phyloP scores from a whole-genome alignment of 768 basidiomycete species.

The Pilatotrama ljubarskyi region DNA sequence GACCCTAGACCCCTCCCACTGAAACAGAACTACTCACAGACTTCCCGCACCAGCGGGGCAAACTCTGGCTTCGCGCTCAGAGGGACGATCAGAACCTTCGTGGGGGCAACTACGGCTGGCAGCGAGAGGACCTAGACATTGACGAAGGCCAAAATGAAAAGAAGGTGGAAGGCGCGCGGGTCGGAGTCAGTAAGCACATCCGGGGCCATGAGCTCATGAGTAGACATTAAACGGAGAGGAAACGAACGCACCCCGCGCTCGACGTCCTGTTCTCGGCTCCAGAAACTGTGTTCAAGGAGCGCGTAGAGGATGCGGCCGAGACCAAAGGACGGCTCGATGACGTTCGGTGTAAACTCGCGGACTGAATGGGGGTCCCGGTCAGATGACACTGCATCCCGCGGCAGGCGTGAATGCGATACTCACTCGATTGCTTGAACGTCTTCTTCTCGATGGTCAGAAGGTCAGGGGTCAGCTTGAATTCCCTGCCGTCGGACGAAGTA shows the following conservation, averaged over 20 bases:
- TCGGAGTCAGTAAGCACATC: constrained; percentile 14
- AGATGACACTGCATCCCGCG: constrained; percentile 25
- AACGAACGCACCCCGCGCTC: constrained; percentile 76
- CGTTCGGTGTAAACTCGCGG: constrained; percentile 95
- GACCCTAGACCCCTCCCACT: not conserved
- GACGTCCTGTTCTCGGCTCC: constrained; percentile 89
- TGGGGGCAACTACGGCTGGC: constrained; percentile 87
- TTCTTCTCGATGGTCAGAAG: constrained; percentile 77
- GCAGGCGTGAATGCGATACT: constrained; percentile 31
- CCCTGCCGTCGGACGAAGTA: constrained; percentile 56
- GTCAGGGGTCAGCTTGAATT: constrained; percentile 71
- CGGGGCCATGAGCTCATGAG: constrained; percentile 20
- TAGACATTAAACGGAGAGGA: constrained; percentile 20
- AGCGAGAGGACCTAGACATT: constrained; percentile 78
- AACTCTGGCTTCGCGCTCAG: constrained; percentile 86
- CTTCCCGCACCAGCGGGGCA: constrained; percentile 78
- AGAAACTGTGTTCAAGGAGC: constrained; percentile 93
- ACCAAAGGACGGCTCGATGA: constrained; percentile 98
- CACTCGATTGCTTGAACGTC: constrained; percentile 86
- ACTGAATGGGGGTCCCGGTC: constrained; percentile 49
- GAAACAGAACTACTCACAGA: constrained; percentile 75
- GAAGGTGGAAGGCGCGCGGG: constrained; percentile 1
- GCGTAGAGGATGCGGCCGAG: constrained; percentile 94
- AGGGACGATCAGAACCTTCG: constrained; percentile 96
- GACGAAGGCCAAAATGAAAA: constrained; percentile 14